phyloP scores from a whole-genome alignment of 257 asterid genomes.

The Solanum phureja region DNA sequence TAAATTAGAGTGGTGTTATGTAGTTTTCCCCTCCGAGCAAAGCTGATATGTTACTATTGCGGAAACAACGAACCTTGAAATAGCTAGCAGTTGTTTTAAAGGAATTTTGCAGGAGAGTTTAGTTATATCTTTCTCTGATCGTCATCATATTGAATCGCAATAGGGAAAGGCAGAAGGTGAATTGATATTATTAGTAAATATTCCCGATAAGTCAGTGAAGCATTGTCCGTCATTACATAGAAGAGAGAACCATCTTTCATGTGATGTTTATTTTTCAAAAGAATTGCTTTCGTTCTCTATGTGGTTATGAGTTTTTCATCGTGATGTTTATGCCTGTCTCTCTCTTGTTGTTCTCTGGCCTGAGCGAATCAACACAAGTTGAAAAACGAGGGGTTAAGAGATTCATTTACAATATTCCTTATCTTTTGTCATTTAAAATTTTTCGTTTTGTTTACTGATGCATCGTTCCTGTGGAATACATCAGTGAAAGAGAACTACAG shows the following conservation, averaged over 20 bases:
- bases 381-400: not conserved
- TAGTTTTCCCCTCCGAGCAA: not conserved
- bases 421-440: not conserved
- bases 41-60: not conserved
- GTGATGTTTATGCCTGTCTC: not conserved
- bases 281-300: not conserved
- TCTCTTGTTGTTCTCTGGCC: not conserved
- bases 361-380: not conserved
- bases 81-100: not conserved
- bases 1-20: not conserved
- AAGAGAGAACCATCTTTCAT: not conserved
- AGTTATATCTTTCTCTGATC: not conserved
- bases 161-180: not conserved
- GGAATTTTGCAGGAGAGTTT: not conserved
- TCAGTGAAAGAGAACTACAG: slow-evolving; percentile 65
- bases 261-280: too few relatives aligned
- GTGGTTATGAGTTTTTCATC: not conserved
- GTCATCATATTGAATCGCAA: not conserved
- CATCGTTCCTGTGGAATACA: not conserved
- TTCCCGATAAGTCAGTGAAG: not conserved
- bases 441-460: not conserved
- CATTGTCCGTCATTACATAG: not conserved
- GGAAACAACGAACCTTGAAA: not conserved
- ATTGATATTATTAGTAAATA: not conserved
- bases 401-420: not conserved